phyloP scores from a whole-genome alignment of 176 grass and related monocot species.

The Paspalum notatum region DNA sequence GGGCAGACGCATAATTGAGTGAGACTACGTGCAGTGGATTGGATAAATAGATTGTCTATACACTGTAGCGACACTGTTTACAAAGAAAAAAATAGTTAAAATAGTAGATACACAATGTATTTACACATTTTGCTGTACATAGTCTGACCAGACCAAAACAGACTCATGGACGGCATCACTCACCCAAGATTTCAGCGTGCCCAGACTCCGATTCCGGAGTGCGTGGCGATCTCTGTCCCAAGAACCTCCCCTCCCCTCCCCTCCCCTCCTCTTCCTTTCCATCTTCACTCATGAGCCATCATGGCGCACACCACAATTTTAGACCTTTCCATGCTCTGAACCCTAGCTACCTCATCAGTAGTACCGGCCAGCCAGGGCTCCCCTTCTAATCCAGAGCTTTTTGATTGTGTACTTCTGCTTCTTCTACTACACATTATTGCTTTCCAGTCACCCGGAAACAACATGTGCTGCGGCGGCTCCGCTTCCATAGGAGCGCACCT shows the following conservation, averaged over 20 bases:
- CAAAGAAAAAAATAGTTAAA: too few relatives aligned
- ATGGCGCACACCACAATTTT: conserved; percentile 3
- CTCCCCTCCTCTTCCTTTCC: too few relatives aligned
- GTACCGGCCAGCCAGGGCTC: too few relatives aligned
- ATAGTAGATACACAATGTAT: too few relatives aligned
- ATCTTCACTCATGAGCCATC: conserved; percentile 13
- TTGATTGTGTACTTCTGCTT: background rate
- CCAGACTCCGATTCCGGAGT: conserved; percentile 15
- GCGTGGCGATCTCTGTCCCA: background rate
- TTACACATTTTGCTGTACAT: too few relatives aligned
- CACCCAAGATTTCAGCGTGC: conserved; percentile 45
- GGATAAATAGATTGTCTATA: too few relatives aligned
- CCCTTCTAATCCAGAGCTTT: background rate
- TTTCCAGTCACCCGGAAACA: background rate
- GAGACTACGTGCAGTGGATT: too few relatives aligned
- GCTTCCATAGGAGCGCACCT: background rate
- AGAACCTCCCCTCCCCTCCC: too few relatives aligned
- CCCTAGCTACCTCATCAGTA: background rate
- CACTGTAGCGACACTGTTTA: too few relatives aligned
- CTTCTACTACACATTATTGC: background rate
- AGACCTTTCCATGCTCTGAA: conserved; percentile 21
- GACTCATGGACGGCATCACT: too few relatives aligned
- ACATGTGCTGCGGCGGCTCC: background rate
- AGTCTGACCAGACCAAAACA: too few relatives aligned
- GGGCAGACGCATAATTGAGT: background rate